These are phyloP conservation scores for Dipteronia sinensis DNA, from an alignment of 345 rosid genomes.

Conservation along the genomic window DNA sequence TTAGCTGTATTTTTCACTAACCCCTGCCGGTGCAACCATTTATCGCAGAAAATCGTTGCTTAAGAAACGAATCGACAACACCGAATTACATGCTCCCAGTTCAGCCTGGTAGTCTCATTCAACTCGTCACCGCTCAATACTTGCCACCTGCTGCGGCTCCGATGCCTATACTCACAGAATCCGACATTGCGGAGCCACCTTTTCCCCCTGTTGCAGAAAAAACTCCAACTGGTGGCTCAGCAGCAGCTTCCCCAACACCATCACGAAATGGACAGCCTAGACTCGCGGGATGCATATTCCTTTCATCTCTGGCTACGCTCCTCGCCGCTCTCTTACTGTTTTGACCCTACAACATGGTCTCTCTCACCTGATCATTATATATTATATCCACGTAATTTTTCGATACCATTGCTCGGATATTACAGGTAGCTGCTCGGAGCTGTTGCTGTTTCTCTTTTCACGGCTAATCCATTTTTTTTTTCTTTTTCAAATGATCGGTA, in stretches of 20 bases:
- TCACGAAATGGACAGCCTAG: slow-evolving; percentile 51
- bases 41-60: slow-evolving; percentile 64
- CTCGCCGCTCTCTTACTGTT: slow-evolving; percentile 42
- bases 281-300: slow-evolving; percentile 37
- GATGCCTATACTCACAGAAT: slow-evolving; percentile 47
- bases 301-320: slow-evolving; percentile 38
- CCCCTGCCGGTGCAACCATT: background rate
- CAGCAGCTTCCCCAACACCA: slow-evolving; percentile 35
- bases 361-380: no score
- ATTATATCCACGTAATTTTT: no score
- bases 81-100: slow-evolving; percentile 61
- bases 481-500: background rate
- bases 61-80: slow-evolving; percentile 24
- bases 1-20: background rate
- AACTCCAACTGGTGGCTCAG: slow-evolving; percentile 28
- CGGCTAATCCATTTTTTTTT: background rate
- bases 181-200: slow-evolving; percentile 67
- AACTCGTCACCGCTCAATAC: slow-evolving; percentile 10
- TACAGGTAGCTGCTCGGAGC: slow-evolving; percentile 15
- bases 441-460: slow-evolving; percentile 17
- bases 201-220: slow-evolving; percentile 42
- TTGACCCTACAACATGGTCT: slow-evolving; percentile 19
- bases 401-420: no score
- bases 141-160: slow-evolving; percentile 77
- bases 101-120: slow-evolving; percentile 50